A percentile compares a stretch with the other conserved stretches of the same genome.
phyloP scores from a whole-genome alignment of 192 early-diverging fungal species.

The Chytriomyces confervae region DNA sequence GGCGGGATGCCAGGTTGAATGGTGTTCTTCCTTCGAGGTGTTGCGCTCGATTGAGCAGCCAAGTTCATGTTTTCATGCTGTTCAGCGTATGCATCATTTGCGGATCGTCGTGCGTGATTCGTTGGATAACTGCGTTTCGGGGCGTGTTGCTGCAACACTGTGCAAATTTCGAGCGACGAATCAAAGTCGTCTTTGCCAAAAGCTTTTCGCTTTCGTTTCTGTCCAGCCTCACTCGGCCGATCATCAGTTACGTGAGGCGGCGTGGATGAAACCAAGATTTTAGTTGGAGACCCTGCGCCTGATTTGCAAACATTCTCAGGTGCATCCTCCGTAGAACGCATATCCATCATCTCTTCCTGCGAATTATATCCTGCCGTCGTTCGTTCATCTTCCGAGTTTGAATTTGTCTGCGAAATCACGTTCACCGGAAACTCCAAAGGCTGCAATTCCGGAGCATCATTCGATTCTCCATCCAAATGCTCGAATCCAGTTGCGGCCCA shows the following conservation, averaged over 20 bases:
- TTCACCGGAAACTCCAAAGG: too few species aligned
- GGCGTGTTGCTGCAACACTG: neutral
- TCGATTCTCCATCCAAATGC: too few species aligned
- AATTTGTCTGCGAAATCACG: too few species aligned
- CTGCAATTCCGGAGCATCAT: too few species aligned
- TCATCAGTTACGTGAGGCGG: neutral
- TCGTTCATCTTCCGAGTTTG: constrained; percentile 6
- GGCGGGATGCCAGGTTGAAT: too few species aligned
- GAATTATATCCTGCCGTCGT: constrained; percentile 21
- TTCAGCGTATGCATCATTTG: neutral
- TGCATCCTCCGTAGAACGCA: too few species aligned
- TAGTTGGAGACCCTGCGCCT: neutral
- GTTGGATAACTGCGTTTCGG: neutral
- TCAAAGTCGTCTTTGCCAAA: neutral
- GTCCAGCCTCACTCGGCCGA: neutral
- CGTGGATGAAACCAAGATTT: neutral
- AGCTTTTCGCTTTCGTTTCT: neutral
- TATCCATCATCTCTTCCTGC: constrained; percentile 1
- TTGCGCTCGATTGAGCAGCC: neutral
- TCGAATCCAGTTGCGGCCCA: too few species aligned
- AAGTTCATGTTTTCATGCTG: neutral
- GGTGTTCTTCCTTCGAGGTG: too few species aligned
- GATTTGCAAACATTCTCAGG: too few species aligned
- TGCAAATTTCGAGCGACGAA: neutral
- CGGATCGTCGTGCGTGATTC: neutral